Conservation (phyloP, 768 basidiomycete genomes). For the Asterophora lycoperdoides region DNA sequence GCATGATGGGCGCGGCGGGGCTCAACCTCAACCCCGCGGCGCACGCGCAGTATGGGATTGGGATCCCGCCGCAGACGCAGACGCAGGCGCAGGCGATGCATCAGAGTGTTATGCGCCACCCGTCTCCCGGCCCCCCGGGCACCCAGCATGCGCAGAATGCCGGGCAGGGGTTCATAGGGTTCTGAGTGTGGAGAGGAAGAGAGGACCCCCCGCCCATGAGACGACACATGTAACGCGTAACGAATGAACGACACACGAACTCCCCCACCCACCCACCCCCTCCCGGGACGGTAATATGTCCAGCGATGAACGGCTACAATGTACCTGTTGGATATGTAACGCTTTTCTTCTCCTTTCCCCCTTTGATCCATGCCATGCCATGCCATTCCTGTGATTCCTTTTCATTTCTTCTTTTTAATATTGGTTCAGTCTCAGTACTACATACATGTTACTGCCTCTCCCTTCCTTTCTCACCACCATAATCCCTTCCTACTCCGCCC, state of each 20-base stretch:
- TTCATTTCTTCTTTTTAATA: conserved; percentile 5
- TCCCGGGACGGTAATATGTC: too few species aligned
- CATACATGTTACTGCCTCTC: conserved; percentile 9
- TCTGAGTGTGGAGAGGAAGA: background rate
- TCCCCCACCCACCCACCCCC: too few species aligned
- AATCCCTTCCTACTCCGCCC: background rate
- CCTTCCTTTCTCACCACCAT: background rate
- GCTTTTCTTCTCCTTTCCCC: conserved; percentile 15
- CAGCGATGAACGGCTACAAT: background rate
- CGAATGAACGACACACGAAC: background rate
- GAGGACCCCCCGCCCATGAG: too few species aligned
- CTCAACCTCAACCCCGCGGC: too few species aligned
- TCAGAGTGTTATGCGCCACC: conserved; percentile 80
- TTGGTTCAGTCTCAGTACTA: background rate
- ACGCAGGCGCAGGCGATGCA: conserved; percentile 75
- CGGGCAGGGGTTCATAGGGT: conserved; percentile 41
- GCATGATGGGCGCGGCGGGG: conserved; percentile 43
- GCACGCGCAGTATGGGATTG: conserved; percentile 49
- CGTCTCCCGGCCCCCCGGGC: conserved; percentile 36
- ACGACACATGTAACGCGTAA: background rate
- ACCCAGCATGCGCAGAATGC: conserved; percentile 21
- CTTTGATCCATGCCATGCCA: background rate
- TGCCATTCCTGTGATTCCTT: conserved; percentile 10
- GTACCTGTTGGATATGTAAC: conserved; percentile 2
- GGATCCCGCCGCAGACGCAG: conserved; percentile 31